Conservation (phyloP, 805 yeast genomes). For the Metschnikowia matae region DNA sequence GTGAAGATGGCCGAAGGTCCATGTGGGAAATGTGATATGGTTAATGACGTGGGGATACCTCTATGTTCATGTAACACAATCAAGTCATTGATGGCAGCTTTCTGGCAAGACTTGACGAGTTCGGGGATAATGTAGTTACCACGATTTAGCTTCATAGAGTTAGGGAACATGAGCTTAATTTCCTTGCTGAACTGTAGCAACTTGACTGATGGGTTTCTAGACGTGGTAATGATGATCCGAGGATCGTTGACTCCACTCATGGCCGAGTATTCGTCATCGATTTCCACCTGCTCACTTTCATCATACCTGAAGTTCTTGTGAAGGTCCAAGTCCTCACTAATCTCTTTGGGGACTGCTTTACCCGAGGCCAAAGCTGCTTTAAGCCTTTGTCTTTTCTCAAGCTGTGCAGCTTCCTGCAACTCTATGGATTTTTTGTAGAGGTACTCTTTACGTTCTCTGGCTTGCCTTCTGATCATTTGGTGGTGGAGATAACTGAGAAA, state of each 20-base stretch:
- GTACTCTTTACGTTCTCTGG: slow-evolving; percentile 94
- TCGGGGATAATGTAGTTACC: slow-evolving; percentile 88
- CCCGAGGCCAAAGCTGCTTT: slow-evolving; percentile 90
- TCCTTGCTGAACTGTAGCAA: slow-evolving; percentile 91
- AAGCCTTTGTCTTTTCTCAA: slow-evolving; percentile 81
- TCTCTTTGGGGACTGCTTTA: slow-evolving; percentile 80
- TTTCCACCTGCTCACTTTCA: slow-evolving; percentile 62
- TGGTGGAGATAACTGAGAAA: slow-evolving; percentile 3
- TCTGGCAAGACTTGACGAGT: slow-evolving; percentile 76
- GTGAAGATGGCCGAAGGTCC: slow-evolving; percentile 97
- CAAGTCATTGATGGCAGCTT: slow-evolving; percentile 79
- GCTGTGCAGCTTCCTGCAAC: slow-evolving; percentile 80
- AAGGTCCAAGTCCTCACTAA: slow-evolving; percentile 80
- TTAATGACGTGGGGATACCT: slow-evolving; percentile 94
- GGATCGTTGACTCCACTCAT: slow-evolving; percentile 89
- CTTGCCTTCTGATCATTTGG: slow-evolving; percentile 76
- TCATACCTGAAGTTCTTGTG: slow-evolving; percentile 84
- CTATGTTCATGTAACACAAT: slow-evolving; percentile 91
- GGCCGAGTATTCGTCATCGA: slow-evolving; percentile 91
- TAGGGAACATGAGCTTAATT: slow-evolving; percentile 83
- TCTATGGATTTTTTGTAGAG: slow-evolving; percentile 84
- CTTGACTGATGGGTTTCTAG: slow-evolving; percentile 84
- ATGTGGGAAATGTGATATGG: slow-evolving; percentile 93
- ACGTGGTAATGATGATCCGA: slow-evolving; percentile 85
- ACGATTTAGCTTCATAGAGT: slow-evolving; percentile 82